phyloP scores from a whole-genome alignment of 2,329 filamentous ascomycete species.

The Cladobotryum mycophilum region DNA sequence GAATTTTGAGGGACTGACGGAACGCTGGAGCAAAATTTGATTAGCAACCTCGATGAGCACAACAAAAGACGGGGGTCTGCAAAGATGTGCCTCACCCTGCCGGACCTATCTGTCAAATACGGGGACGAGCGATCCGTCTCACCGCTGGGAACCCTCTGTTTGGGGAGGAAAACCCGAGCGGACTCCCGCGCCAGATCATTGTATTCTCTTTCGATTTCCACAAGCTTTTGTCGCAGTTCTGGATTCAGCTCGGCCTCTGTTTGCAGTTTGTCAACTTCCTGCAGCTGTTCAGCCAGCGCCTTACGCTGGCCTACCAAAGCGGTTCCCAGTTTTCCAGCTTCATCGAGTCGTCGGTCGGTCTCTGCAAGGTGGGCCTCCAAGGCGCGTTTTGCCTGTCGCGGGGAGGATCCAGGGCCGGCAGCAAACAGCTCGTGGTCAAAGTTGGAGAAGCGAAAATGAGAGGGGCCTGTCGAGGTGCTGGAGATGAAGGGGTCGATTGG shows the following conservation, averaged over 20 bases:
- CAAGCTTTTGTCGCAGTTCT: constrained; percentile 74
- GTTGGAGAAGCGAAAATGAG: constrained; percentile 66
- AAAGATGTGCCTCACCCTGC: constrained; percentile 40
- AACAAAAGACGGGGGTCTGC: background rate
- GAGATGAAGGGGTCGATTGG: constrained; percentile 54
- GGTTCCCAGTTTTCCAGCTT: constrained; percentile 83
- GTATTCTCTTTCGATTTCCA: constrained; percentile 88
- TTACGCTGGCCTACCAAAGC: constrained; percentile 81
- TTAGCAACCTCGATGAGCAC: background rate
- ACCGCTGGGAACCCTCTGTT: constrained; percentile 70
- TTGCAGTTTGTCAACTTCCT: constrained; percentile 75
- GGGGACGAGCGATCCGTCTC: constrained; percentile 50
- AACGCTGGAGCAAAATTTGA: constrained; percentile 43
- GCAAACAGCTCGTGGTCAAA: constrained; percentile 79
- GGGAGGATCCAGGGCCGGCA: constrained; percentile 69
- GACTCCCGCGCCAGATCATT: constrained; percentile 89
- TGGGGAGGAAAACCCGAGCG: constrained; percentile 78
- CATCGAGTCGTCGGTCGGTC: constrained; percentile 84
- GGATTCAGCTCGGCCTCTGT: constrained; percentile 72
- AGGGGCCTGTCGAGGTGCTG: constrained; percentile 27
- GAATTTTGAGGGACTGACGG: constrained; percentile 69
- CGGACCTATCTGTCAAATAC: constrained; percentile 45
- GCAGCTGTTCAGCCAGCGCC: constrained; percentile 72
- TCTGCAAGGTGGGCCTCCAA: constrained; percentile 88
- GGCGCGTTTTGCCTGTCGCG: constrained; percentile 79